phyloP scores from a whole-genome alignment of 1,139 yeast genomes.

The Debaryomyces sp. region DNA sequence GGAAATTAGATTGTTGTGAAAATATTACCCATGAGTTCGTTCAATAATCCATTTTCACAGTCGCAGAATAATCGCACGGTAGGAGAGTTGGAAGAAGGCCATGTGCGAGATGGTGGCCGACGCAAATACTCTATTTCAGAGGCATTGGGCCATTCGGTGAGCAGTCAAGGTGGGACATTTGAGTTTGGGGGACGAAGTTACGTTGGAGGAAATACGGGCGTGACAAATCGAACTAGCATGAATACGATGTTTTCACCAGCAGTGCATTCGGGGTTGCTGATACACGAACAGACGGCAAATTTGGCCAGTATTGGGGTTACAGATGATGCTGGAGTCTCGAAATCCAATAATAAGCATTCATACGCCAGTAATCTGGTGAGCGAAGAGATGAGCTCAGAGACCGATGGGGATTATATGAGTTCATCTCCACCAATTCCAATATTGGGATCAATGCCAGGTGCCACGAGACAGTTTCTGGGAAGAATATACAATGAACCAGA shows the following conservation, averaged over 20 bases:
- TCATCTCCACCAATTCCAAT: constrained; percentile 33
- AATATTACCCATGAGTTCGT: neutral
- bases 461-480: neutral
- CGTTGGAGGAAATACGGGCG: constrained; percentile 32
- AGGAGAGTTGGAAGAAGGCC: neutral
- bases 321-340: constrained; percentile 30
- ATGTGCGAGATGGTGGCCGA: neutral
- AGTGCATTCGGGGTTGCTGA: constrained; percentile 50
- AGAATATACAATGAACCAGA: neutral
- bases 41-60: constrained; percentile 4
- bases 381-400: neutral
- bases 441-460: constrained; percentile 3
- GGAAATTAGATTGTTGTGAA: neutral
- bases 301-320: constrained; percentile 64
- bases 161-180: constrained; percentile 29
- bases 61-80: neutral
- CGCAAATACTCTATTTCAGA: constrained; percentile 30
- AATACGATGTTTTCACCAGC: constrained; percentile 31
- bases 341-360: neutral
- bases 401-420: constrained; percentile 18
- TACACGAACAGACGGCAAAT: constrained; percentile 67
- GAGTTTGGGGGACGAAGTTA: constrained; percentile 51
- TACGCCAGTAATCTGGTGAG: neutral
- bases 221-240: constrained; percentile 15
- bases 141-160: constrained; percentile 25